Evolutionary conservation across 371 early-diverging fungal genomes (phyloP), one percentile per base, ranked within the genome.

Genomic region (Nematocida parisii): DNA sequence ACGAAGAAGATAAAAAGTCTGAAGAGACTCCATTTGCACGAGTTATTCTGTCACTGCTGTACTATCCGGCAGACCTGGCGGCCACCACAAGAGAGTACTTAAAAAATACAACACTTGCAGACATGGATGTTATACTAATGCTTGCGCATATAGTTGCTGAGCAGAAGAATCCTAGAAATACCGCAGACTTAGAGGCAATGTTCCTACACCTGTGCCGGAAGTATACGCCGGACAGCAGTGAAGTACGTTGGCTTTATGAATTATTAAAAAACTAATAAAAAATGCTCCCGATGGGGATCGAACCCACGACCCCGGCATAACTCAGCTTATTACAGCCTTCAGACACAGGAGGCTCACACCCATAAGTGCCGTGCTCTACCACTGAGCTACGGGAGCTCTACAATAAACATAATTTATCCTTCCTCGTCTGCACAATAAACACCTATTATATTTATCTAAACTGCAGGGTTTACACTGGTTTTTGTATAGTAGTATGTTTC

Each of bases 281-380:
- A 62, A 81, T 81, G 82, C 82, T 81, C 82, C 82, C 82, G 64
- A 68, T 81, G 82, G 82, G 82, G 75, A 55, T 81, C 46, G 82
- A 81, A 81, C 82, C 82, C 82, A 81, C 75, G 82, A 81, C 82
- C 82, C 75, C 73, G 82, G 82, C 82, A 73, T 81, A 61, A 45
- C 82, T 81, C 75, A 81, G 82, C 82, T 66, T 81, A 24, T 72
- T 72, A 81, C 73, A 72, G 73, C 73, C 72, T 61, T 55, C 57
- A 56, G 45, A 55, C 73, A 72, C 66, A 73, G 72, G 66, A 46
- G 82, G 72, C 61, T 44, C 72, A 4, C 72, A 77, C 82, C 73
- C 73, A 81, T 81, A 81, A 81, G 82, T 73, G 73, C 82, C 82
- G 73, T 74, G 82, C 82, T 81, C 82, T 81, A 81, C 82, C 72